Conservation (phyloP, 2,329 filamentous ascomycete genomes). For the Cladosporium halotolerans region DNA sequence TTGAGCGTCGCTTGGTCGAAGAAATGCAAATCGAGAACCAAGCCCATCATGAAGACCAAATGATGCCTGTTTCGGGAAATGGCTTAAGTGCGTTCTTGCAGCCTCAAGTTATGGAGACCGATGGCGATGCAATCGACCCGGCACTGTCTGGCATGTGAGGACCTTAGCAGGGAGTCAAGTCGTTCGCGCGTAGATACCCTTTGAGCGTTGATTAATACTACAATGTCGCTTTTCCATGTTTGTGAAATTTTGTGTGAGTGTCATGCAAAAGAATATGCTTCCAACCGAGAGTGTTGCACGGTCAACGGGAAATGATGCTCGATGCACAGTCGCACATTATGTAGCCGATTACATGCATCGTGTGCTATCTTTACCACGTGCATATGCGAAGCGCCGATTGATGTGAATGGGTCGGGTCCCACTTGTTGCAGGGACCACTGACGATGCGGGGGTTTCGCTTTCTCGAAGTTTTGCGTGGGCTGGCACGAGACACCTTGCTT, state of each 20-base stretch:
- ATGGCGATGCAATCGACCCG: background rate
- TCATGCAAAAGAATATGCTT: too few relatives aligned
- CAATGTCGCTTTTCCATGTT: too few relatives aligned
- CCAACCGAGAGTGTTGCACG: too few relatives aligned
- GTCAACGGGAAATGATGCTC: too few relatives aligned
- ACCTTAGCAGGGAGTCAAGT: background rate
- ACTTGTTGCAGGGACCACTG: too few relatives aligned
- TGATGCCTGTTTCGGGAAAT: slow-evolving; percentile 2
- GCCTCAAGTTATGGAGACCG: background rate
- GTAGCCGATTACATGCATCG: too few relatives aligned
- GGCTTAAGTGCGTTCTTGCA: slow-evolving; percentile 2
- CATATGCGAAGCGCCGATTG: too few relatives aligned
- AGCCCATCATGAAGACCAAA: background rate
- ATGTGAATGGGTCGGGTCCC: too few relatives aligned
- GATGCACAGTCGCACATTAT: too few relatives aligned
- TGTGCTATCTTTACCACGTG: too few relatives aligned
- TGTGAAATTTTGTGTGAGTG: too few relatives aligned
- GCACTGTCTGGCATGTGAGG: slow-evolving; percentile 3
- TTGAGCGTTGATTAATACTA: background rate
- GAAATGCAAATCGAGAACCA: slow-evolving; percentile 5
- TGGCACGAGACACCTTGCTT: slow-evolving; percentile 9
- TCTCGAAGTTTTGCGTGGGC: background rate
- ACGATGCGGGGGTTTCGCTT: too few relatives aligned
- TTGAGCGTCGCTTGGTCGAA: slow-evolving; percentile 6
- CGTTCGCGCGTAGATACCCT: slow-evolving; percentile 7